phyloP scores from a whole-genome alignment of 2,329 filamentous ascomycete species.

The Cladorrhinum sp. region DNA sequence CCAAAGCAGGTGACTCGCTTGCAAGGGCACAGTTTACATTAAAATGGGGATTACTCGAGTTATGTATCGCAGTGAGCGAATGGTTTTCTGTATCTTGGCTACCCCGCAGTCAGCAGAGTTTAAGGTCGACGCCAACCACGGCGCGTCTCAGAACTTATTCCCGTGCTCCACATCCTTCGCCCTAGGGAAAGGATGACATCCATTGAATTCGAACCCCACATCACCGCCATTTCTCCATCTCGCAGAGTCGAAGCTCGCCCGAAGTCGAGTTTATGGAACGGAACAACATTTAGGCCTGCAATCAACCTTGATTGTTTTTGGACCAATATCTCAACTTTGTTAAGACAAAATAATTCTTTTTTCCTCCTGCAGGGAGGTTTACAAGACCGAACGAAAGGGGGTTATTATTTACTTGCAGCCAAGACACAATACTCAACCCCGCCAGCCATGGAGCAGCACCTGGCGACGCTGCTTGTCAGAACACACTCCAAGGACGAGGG shows the following conservation, averaged over 20 bases:
- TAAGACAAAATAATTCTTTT: no score
- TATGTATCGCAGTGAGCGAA: neutral
- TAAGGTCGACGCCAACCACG: neutral
- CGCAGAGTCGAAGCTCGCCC: neutral
- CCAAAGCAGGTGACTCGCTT: conserved; percentile 26
- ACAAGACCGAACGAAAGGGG: neutral
- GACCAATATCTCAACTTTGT: no score
- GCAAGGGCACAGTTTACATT: neutral
- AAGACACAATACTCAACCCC: conserved; percentile 8
- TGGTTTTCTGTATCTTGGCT: neutral
- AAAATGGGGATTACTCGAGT: neutral
- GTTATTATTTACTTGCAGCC: neutral
- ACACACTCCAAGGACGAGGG: conserved; percentile 75
- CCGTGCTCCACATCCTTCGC: conserved; percentile 6
- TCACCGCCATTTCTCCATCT: conserved; percentile 10
- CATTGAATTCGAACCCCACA: conserved; percentile 8
- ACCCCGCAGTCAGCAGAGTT: neutral
- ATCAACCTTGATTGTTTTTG: neutral
- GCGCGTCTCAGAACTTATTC: conserved; percentile 11
- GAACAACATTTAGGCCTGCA: no score
- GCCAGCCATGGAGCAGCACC: conserved; percentile 81
- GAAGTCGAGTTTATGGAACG: neutral
- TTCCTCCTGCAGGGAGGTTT: no score
- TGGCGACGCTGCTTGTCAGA: conserved; percentile 82
- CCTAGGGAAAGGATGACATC: neutral